Evolutionary conservation across 805 yeast species (phyloP).

Genomic region (Candida takata): DNA sequence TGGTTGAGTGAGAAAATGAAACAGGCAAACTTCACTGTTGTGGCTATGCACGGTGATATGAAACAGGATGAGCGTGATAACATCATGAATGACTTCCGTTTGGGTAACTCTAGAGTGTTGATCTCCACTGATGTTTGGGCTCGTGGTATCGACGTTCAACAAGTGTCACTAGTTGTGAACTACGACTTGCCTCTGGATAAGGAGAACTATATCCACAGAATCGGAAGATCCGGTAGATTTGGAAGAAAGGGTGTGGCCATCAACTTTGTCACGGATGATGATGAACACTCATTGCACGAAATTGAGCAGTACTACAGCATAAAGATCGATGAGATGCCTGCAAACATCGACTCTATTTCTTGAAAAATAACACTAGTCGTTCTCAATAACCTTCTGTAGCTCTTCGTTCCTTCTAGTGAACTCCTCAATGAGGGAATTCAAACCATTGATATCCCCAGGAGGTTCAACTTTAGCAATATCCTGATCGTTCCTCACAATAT

Average conservation of each 20-base stretch:
- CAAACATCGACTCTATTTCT: slow-evolving; percentile 40
- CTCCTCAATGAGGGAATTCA: slow-evolving; percentile 15
- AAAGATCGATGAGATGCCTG: slow-evolving; percentile 74
- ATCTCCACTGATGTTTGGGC: slow-evolving; percentile 98
- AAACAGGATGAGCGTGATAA: slow-evolving; percentile 90
- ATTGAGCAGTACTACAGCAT: slow-evolving; percentile 68
- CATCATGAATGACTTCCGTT: slow-evolving; percentile 93
- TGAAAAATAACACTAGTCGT: not conserved
- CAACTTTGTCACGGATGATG: slow-evolving; percentile 82
- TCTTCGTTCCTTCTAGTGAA: slow-evolving; percentile 18
- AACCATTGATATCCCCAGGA: slow-evolving; percentile 8
- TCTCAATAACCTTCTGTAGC: slow-evolving; percentile 6
- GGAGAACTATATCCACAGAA: slow-evolving; percentile 95
- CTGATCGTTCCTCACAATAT: slow-evolving; percentile 16
- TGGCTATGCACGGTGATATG: slow-evolving; percentile 96
- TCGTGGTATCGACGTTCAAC: slow-evolving; percentile 98
- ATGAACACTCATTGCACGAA: slow-evolving; percentile 66
- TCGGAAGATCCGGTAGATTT: slow-evolving; percentile 97
- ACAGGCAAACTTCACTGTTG: slow-evolving; percentile 81
- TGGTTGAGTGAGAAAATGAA: slow-evolving; percentile 77
- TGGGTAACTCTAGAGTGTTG: slow-evolving; percentile 87
- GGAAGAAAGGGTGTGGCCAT: slow-evolving; percentile 98
- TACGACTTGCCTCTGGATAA: slow-evolving; percentile 89
- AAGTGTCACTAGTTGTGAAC: slow-evolving; percentile 91
- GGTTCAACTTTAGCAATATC: slow-evolving; percentile 7